Conservation (phyloP, 768 basidiomycete species). For the Kwoniella europaea region DNA sequence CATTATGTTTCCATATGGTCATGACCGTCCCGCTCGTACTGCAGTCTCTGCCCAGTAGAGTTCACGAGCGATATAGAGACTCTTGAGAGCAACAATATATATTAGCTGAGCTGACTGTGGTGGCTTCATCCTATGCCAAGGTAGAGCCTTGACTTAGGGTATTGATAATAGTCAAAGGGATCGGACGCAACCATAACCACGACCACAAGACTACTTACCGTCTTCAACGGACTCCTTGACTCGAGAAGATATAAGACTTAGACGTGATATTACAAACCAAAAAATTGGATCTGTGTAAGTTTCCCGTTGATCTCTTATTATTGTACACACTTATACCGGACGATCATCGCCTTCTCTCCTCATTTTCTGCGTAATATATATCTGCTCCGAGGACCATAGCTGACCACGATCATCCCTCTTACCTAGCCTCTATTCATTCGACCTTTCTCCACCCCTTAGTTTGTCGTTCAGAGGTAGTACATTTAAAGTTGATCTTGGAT, state of each 20-base stretch:
- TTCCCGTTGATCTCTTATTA: background rate
- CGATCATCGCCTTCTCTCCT: background rate
- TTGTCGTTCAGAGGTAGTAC: background rate
- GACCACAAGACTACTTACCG: conserved; percentile 1
- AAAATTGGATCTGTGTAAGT: conserved; percentile 13
- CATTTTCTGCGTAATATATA: background rate
- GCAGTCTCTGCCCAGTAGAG: background rate
- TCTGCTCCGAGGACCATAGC: background rate
- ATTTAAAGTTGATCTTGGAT: conserved; percentile 8
- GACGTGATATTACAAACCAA: background rate
- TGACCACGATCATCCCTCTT: background rate
- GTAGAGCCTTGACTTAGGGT: background rate
- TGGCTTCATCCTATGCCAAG: background rate
- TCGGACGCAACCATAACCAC: background rate
- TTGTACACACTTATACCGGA: background rate
- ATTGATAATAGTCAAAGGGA: background rate
- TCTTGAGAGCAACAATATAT: background rate
- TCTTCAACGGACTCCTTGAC: background rate
- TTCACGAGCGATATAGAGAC: background rate
- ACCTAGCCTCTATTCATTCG: background rate
- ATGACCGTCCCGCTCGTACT: background rate
- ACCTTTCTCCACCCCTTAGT: background rate
- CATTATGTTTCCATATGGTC: background rate
- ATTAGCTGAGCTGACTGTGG: background rate
- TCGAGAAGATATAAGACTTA: background rate